Evolutionary conservation across 441 rosid genomes (phyloP).

Genomic region (Capsella rubella): DNA sequence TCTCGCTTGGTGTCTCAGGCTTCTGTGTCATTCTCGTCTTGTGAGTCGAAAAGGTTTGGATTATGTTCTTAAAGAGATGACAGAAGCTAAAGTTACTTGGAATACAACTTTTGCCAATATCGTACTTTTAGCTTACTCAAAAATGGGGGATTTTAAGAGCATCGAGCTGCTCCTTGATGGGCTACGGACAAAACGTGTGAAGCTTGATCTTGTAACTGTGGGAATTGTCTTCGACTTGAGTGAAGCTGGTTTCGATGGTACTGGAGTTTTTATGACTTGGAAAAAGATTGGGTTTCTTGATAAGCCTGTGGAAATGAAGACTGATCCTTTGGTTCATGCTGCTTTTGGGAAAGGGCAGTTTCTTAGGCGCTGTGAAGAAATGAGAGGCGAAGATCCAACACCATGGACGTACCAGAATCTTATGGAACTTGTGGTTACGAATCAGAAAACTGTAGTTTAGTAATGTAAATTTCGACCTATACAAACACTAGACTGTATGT

Average conservation of each 20-base stretch:
- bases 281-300: slow-evolving; percentile 61
- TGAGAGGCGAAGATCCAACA: slow-evolving; percentile 44
- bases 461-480: slow-evolving; percentile 9
- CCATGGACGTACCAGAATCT: slow-evolving; percentile 56
- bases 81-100: slow-evolving; percentile 60
- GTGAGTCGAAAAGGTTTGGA: slow-evolving; percentile 72
- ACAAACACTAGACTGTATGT: slow-evolving; percentile 27
- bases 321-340: slow-evolving; percentile 67
- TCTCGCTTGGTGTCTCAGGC: slow-evolving; percentile 71
- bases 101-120: slow-evolving; percentile 58
- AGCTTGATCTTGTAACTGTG: slow-evolving; percentile 72
- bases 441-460: slow-evolving; percentile 27
- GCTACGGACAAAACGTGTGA: slow-evolving; percentile 45
- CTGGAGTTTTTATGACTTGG: slow-evolving; percentile 58
- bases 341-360: slow-evolving; percentile 73
- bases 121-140: slow-evolving; percentile 58
- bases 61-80: slow-evolving; percentile 56
- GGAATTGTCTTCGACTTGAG: slow-evolving; percentile 65
- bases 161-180: slow-evolving; percentile 48
- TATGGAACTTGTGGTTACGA: slow-evolving; percentile 53
- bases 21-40: slow-evolving; percentile 66
- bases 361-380: slow-evolving; percentile 59
- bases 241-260: slow-evolving; percentile 53
- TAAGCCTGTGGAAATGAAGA: slow-evolving; percentile 57
- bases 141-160: slow-evolving; percentile 61